A percentile compares a stretch with the other conserved stretches of the same genome.
Evolutionary conservation across 768 basidiomycete species (phyloP).

Genomic region (Tylopilus sp.): DNA sequence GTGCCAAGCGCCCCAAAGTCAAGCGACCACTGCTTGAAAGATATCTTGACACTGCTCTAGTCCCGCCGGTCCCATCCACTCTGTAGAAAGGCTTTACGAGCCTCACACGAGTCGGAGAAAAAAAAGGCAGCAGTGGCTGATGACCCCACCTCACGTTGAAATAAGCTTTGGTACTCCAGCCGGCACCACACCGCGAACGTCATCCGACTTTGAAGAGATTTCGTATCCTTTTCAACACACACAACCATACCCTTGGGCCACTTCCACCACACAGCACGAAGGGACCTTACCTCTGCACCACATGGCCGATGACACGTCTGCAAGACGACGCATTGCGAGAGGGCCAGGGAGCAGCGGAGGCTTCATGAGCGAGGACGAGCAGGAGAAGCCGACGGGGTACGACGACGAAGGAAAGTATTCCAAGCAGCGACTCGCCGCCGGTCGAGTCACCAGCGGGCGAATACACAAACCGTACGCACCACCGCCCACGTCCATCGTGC

Average conservation of each 20-base stretch:
- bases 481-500: constrained; percentile 62
- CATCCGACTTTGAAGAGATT: constrained; percentile 72
- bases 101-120: constrained; percentile 8
- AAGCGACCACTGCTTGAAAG: neutral
- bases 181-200: constrained; percentile 46
- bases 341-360: constrained; percentile 32
- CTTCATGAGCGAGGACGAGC: constrained; percentile 25
- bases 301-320: constrained; percentile 48
- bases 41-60: neutral
- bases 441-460: constrained; percentile 54
- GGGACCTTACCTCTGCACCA: constrained; percentile 51
- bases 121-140: constrained; percentile 33
- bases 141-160: constrained; percentile 64
- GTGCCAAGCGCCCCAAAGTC: neutral
- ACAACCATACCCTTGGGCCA: constrained; percentile 27
- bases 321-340: constrained; percentile 43
- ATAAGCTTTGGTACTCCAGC: constrained; percentile 65
- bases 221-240: constrained; percentile 47
- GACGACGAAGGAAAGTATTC: constrained; percentile 65
- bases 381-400: constrained; percentile 34
- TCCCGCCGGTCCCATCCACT: neutral
- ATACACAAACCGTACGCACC: constrained; percentile 58
- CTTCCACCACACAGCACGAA: constrained; percentile 25
- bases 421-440: constrained; percentile 39
- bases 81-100: constrained; percentile 2